A percentile compares a stretch with the other conserved stretches of the same genome.
Conservation (phyloP, 306 rosid species). For the Malus sylvestris region DNA sequence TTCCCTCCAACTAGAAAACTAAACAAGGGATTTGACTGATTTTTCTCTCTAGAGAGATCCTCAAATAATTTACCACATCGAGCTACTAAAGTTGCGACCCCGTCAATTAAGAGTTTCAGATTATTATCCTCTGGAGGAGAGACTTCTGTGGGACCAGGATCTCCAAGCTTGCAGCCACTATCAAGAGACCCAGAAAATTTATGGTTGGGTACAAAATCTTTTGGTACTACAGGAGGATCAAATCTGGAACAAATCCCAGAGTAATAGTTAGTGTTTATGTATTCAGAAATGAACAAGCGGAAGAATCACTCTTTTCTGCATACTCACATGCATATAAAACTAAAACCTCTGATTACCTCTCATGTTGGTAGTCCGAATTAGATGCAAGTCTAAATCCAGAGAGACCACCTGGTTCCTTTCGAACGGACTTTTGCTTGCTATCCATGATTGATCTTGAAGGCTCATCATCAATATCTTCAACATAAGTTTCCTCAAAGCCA, state of each 20-base stretch:
- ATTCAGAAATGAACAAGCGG: neutral
- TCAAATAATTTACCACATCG: constrained; percentile 89
- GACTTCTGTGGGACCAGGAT: constrained; percentile 61
- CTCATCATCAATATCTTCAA: constrained; percentile 77
- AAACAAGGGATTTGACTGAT: constrained; percentile 76
- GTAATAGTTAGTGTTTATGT: constrained; percentile 16
- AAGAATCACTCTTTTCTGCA: neutral
- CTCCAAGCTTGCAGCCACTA: constrained; percentile 46
- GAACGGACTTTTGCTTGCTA: constrained; percentile 36
- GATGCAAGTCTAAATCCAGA: constrained; percentile 77
- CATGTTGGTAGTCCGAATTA: constrained; percentile 65
- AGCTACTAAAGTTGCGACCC: constrained; percentile 89
- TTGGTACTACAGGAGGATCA: constrained; percentile 76
- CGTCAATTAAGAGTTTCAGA: constrained; percentile 80
- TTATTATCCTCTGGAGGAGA: constrained; percentile 74
- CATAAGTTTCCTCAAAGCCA: constrained; percentile 63
- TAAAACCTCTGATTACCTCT: constrained; percentile 46
- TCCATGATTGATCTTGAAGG: constrained; percentile 52
- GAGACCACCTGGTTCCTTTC: constrained; percentile 46
- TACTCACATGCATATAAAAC: neutral
- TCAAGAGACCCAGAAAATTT: constrained; percentile 68
- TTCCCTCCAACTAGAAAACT: constrained; percentile 79
- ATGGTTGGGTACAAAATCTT: constrained; percentile 73
- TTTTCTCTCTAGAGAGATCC: constrained; percentile 91
- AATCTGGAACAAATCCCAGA: constrained; percentile 39